Base-by-base conservation (phyloP, 805 yeast species). In the Candida stauntonica region DNA sequence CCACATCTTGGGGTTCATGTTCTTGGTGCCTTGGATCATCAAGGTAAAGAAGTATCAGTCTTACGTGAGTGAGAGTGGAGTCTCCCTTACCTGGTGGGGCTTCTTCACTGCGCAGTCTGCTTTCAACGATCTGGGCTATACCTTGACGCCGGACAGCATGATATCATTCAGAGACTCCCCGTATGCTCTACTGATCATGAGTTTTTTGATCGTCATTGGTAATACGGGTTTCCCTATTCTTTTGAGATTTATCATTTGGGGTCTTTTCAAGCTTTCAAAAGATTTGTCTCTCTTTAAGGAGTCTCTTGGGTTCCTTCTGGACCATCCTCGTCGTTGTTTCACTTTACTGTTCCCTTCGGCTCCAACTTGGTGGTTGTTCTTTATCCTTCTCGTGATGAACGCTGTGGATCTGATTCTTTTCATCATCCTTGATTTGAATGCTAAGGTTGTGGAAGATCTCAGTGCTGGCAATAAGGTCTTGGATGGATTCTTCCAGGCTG, bases 261-360 rank as follows among this genome's bases (percentile, higher is more conserved):
- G 81, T 1, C 49, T 83, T 60, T 79, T 76, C 63, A 82, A 79
- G 46, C 30, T 81, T 14, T 68, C 94, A 0, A 82, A 73, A 27
- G 85, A 81, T 2, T 57, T 81, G 24, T 80, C 91, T 0, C 63
- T 76, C 44, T 50, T 60, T 23, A 74, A 73, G 41, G 98, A 93
- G 54, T 82, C 95, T 5, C 63, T 89, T 13, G 89, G 86, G 0
- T 93, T 93, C 50, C 61, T 93, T 42, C 67, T 93, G 29, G 97
- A 89, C 46, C 99, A 93, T 60, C 99, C 99, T 1, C 79, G 99
- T 55, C 83, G 99, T 54, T 93, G 99, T 58, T 93, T 91, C 56
- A 88, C 98, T 4, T 64, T 93, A 42, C 66, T 93, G 40, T 93
- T 93, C 52, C 99, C 99, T 0, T 75, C 91, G 4, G 79, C 81